Percentiles rank a stretch among this genome's conserved stretches.
Conservation (phyloP, 1,284 basidiomycete genomes). For the Fistulina hepatica region DNA sequence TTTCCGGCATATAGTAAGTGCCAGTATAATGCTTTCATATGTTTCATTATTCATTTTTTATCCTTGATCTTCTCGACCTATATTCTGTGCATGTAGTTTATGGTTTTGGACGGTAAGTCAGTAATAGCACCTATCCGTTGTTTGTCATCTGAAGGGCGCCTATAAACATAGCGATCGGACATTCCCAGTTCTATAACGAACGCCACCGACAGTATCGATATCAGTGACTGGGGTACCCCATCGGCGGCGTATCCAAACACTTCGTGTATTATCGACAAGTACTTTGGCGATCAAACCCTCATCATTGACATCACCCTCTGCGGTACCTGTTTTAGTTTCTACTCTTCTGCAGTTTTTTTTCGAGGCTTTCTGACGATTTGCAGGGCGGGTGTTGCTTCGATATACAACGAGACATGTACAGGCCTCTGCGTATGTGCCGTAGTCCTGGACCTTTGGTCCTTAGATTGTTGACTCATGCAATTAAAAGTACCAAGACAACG, state of each 20-base stretch:
- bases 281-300: not conserved
- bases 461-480: too few relatives aligned
- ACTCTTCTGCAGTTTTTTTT: not conserved
- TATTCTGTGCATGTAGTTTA: too few relatives aligned
- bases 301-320: slow-evolving; percentile 11
- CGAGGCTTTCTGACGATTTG: not conserved
- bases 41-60: too few relatives aligned
- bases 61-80: too few relatives aligned
- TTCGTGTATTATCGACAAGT: not conserved
- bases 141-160: not conserved
- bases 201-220: slow-evolving; percentile 34
- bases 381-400: slow-evolving; percentile 8
- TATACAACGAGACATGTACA: slow-evolving; percentile 8
- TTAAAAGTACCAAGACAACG: slow-evolving; percentile 32
- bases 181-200: slow-evolving; percentile 27
- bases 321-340: slow-evolving; percentile 10
- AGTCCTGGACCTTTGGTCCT: too few relatives aligned
- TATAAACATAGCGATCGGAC: slow-evolving; percentile 24
- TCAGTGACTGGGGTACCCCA: slow-evolving; percentile 37
- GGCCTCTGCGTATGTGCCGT: slow-evolving; percentile 9
- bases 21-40: too few relatives aligned
- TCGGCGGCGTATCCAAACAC: slow-evolving; percentile 32
- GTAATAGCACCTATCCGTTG: not conserved
- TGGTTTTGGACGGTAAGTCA: slow-evolving; percentile 23
- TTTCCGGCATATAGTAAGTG: slow-evolving; percentile 40